Percentiles rank a stretch among this genome's conserved stretches.
Conservation (phyloP, 176 grass and related monocot genomes). For the Saccharum officinarum region DNA sequence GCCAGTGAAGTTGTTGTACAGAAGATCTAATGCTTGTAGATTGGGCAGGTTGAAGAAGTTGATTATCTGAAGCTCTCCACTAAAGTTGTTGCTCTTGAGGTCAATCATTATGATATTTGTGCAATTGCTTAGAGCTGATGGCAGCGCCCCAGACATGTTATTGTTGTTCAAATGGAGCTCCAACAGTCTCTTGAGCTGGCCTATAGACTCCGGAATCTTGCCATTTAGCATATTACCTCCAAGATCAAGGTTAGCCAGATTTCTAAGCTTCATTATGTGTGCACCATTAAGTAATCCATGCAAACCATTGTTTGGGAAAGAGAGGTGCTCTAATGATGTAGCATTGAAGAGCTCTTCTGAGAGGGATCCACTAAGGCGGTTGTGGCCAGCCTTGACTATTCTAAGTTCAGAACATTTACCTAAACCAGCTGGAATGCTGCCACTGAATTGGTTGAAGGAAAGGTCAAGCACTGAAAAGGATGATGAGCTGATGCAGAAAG, state of each 20-base stretch:
- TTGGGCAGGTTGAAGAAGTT: constrained; percentile 24
- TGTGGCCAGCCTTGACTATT: constrained; percentile 14
- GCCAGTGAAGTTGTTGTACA: constrained; percentile 2
- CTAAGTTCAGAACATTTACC: constrained; percentile 15
- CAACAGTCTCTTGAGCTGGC: constrained; percentile 28
- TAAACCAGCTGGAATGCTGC: neutral
- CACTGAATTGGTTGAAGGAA: constrained; percentile 22
- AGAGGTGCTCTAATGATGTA: constrained; percentile 19
- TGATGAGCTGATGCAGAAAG: neutral
- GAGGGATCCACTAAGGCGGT: constrained; percentile 4
- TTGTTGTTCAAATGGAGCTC: constrained; percentile 18
- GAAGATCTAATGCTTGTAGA: constrained; percentile 16
- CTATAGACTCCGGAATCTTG: constrained; percentile 10
- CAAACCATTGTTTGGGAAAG: neutral
- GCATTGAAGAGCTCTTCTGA: constrained; percentile 29
- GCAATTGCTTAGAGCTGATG: constrained; percentile 32
- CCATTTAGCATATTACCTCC: constrained; percentile 5
- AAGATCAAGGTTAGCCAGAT: constrained; percentile 32
- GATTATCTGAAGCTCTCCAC: constrained; percentile 20
- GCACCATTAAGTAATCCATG: neutral
- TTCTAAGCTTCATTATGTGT: neutral
- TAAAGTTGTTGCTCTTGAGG: constrained; percentile 14
- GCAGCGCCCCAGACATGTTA: constrained; percentile 25
- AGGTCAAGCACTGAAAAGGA: constrained; percentile 14
- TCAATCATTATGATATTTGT: constrained; percentile 8